These are phyloP conservation scores for Colletotrichum kahawae DNA, from an alignment of 2,329 filamentous ascomycete species.

Conservation along the genomic window DNA sequence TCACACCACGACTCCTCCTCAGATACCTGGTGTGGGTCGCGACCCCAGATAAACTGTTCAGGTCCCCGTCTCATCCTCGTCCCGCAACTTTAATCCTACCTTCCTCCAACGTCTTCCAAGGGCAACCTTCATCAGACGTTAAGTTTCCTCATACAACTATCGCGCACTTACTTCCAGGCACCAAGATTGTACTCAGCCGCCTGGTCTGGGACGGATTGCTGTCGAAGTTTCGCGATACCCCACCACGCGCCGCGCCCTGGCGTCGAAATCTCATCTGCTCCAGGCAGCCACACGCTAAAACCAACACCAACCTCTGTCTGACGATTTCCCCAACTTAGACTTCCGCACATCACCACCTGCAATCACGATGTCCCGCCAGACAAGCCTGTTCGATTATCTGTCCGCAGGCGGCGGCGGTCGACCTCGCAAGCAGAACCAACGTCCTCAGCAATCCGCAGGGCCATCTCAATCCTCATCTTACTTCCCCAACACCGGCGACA, in stretches of 20 bases:
- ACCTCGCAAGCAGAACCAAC: constrained; percentile 1
- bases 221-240: not conserved
- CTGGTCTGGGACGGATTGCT: too few species aligned
- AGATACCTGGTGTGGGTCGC: too few species aligned
- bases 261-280: not conserved
- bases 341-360: not conserved
- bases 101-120: not conserved
- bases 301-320: not conserved
- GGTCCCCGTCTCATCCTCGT: not conserved
- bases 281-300: not conserved
- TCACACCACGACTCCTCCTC: too few species aligned
- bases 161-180: not conserved
- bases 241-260: not conserved
- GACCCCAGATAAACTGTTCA: not conserved
- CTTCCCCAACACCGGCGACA: not conserved
- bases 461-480: not conserved
- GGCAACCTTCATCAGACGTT: not conserved
- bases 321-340: not conserved
- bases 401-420: not conserved
- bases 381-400: not conserved
- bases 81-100: not conserved
- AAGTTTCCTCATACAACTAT: not conserved
- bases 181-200: not conserved
- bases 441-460: constrained; percentile 3
- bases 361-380: not conserved